Evolutionary conservation across 1,284 basidiomycete genomes (phyloP).

Genomic region (Austroboletus rostrupii): DNA sequence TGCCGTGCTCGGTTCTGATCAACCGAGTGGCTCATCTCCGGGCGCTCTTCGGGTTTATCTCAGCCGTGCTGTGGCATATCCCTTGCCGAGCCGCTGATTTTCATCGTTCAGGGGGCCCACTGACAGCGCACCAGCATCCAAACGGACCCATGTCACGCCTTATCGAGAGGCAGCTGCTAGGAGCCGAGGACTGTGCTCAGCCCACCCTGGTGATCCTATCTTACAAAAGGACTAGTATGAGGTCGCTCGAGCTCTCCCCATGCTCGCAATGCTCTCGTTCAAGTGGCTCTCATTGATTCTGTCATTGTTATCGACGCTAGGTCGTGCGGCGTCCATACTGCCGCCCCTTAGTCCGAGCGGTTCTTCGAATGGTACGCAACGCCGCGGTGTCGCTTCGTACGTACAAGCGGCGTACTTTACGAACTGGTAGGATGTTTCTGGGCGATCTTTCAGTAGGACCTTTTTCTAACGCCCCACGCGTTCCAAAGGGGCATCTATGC

Average conservation of each 20-base stretch:
- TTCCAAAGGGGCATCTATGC: constrained; percentile 72
- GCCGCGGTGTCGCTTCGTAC: constrained; percentile 48
- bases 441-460: not conserved
- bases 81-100: constrained; percentile 7
- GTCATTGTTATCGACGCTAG: constrained; percentile 9
- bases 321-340: constrained; percentile 9
- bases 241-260: constrained; percentile 1
- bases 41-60: constrained; percentile 12
- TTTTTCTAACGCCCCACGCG: not conserved
- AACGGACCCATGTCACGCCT: constrained; percentile 16
- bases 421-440: constrained; percentile 44
- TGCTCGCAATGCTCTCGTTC: constrained; percentile 1
- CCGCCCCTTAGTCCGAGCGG: not conserved
- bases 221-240: constrained; percentile 18
- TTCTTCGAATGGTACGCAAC: constrained; percentile 32
- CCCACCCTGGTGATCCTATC: constrained; percentile 7
- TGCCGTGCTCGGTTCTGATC: constrained; percentile 3
- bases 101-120: constrained; percentile 4
- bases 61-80: constrained; percentile 10
- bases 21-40: constrained; percentile 11
- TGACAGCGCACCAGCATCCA: constrained; percentile 9
- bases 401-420: constrained; percentile 63
- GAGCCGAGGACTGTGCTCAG: constrained; percentile 12
- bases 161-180: constrained; percentile 11
- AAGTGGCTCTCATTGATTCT: constrained; percentile 7